These are phyloP conservation scores for Noccaea bulbosa DNA, from an alignment of 345 rosid genomes.

Conservation along the genomic window DNA sequence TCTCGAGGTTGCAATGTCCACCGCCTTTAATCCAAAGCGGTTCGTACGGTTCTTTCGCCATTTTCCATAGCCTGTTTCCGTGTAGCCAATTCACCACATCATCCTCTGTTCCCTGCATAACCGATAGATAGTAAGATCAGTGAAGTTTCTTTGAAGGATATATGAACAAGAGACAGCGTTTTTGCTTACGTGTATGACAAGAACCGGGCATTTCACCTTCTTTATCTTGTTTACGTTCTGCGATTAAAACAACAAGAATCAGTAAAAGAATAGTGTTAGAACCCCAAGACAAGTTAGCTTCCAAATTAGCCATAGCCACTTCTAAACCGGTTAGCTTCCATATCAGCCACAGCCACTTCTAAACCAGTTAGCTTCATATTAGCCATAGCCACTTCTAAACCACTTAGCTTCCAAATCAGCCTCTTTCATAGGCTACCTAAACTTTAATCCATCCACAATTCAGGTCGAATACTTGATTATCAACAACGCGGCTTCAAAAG, in stretches of 20 bases:
- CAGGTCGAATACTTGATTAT: too few relatives aligned
- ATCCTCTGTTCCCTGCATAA: conserved; percentile 88
- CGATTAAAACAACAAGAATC: conserved; percentile 32
- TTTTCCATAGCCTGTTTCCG: conserved; percentile 88
- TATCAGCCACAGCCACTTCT: neutral
- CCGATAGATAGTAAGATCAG: neutral
- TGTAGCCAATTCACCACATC: conserved; percentile 98
- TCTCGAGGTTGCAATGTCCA: conserved; percentile 97
- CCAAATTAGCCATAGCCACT: neutral
- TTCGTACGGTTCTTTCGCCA: conserved; percentile 87
- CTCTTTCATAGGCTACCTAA: neutral
- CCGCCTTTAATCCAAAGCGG: conserved; percentile 99
- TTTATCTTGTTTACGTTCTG: conserved; percentile 87
- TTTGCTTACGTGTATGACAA: conserved; percentile 86
- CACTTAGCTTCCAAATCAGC: too few relatives aligned
- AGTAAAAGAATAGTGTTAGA: neutral
- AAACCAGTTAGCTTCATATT: neutral
- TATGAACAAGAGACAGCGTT: neutral
- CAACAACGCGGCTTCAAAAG: neutral
- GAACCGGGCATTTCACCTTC: conserved; percentile 91
- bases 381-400: neutral
- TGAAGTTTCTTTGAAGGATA: neutral
- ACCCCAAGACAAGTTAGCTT: neutral
- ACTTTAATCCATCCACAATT: conserved; percentile 3
- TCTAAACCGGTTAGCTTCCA: neutral